Evolutionary conservation across 768 basidiomycete species (phyloP).

Genomic region (Pulveroboletus sp.): DNA sequence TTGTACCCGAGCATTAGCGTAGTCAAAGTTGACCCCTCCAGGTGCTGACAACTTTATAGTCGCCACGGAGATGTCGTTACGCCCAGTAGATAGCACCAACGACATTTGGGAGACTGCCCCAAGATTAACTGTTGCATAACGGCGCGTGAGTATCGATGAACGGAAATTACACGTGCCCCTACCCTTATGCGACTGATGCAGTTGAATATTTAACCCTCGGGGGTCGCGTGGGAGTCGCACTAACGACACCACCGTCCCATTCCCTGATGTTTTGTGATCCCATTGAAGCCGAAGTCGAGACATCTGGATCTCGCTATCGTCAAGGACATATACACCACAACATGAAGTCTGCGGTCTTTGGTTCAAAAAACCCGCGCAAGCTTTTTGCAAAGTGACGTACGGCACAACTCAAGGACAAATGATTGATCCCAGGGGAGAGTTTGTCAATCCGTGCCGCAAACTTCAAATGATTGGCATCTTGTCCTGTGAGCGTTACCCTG

Average conservation of each 20-base stretch:
- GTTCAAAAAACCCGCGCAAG: not conserved
- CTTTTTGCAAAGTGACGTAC: conserved; percentile 42
- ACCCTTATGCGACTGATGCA: conserved; percentile 52
- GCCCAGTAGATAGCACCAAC: conserved; percentile 59
- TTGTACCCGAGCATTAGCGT: conserved; percentile 38
- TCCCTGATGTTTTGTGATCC: conserved; percentile 41
- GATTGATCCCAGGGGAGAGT: conserved; percentile 57
- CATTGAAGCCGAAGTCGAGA: conserved; percentile 66
- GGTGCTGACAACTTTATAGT: conserved; percentile 53
- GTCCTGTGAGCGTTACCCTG: conserved; percentile 54
- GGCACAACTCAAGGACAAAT: conserved; percentile 61
- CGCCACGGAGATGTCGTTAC: conserved; percentile 58
- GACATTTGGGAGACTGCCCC: conserved; percentile 53
- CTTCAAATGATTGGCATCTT: conserved; percentile 57
- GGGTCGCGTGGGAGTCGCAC: conserved; percentile 63
- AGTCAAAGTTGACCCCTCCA: conserved; percentile 48
- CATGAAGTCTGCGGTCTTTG: conserved; percentile 48
- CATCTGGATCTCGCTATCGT: conserved; percentile 63
- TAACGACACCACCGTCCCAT: conserved; percentile 37
- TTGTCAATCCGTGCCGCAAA: conserved; percentile 43
- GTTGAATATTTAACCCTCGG: conserved; percentile 56
- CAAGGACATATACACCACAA: conserved; percentile 64
- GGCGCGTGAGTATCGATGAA: not conserved
- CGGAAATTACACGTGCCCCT: conserved; percentile 14
- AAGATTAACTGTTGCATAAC: conserved; percentile 52